Evolutionary conservation across 495 filamentous ascomycete genomes (phyloP), one percentile per base, ranked within the genome.

Genomic region (Letharia columbiana): DNA sequence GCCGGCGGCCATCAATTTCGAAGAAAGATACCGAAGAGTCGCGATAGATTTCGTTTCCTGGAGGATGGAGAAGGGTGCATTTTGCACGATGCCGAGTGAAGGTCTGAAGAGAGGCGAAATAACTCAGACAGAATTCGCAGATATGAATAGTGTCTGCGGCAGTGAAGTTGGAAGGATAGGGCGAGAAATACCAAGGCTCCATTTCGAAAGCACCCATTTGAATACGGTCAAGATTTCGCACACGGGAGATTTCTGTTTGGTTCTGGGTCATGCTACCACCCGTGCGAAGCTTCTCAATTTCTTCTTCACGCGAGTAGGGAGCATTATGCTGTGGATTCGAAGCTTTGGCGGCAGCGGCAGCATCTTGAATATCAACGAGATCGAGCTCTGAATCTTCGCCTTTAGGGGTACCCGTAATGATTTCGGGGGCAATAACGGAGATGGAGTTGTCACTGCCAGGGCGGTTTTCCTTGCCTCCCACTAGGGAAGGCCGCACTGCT

Each of bases 161-260:
- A 18, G 88, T 86, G 74, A 92, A 97, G 9, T 86, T 81, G 73
- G 91, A 86, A 0, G 94, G 94, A 73, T 98, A 98, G 2, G 94
- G 95, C 12, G 92, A 96, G 77, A 98, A 98, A 73, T 98, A 98
- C 94, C 94, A 98, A 12, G 94, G 93, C 75, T 96, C 93, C 58
- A 98, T 81, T 70, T 96, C 91, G 76, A 86, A 88, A 69, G 88
- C 85, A 52, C 94, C 94, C 83, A 98, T 96, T 76, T 98, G 94
- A 4, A 98, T 87, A 42, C 86, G 88, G 40, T 86, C 89, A 70
- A 98, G 84, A 72, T 98, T 98, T 66, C 94, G 89, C 54, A 98
- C 95, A 45, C 94, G 91, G 28, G 93, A 93, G 65, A 98, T 92
- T 72, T 98, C 95, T 28, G 95, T 91, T 54, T 94, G 94, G 70